Percentiles rank a stretch among this genome's conserved stretches.
These are phyloP conservation scores for Trypanosoma vivax DNA, from an alignment of 208 protist genomes.

Conservation along the genomic window DNA sequence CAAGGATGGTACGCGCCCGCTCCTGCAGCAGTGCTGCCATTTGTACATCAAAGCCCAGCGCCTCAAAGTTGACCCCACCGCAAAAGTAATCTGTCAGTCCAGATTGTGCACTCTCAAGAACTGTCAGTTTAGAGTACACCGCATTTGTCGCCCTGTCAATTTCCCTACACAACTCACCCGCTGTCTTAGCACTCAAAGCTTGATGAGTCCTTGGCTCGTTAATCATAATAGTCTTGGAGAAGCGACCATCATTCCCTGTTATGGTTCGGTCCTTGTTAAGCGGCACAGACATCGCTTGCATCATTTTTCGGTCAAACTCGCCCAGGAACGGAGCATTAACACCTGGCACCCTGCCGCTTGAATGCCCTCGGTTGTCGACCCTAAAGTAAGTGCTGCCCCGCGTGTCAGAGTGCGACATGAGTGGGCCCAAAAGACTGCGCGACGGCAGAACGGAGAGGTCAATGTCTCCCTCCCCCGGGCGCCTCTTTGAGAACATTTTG, in stretches of 20 bases:
- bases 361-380: slow-evolving; percentile 57
- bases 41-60: slow-evolving; percentile 55
- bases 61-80: slow-evolving; percentile 63
- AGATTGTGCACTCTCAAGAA: slow-evolving; percentile 85
- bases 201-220: slow-evolving; percentile 80
- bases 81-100: slow-evolving; percentile 85
- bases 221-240: slow-evolving; percentile 84
- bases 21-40: slow-evolving; percentile 51
- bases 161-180: slow-evolving; percentile 50
- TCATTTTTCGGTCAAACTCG: slow-evolving; percentile 85
- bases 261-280: slow-evolving; percentile 71
- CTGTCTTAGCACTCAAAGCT: slow-evolving; percentile 54
- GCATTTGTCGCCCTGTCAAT: slow-evolving; percentile 82
- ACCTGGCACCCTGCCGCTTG: slow-evolving; percentile 66
- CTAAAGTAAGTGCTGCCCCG: slow-evolving; percentile 54
- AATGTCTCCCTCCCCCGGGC: slow-evolving; percentile 81
- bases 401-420: slow-evolving; percentile 77
- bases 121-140: slow-evolving; percentile 79
- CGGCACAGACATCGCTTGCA: slow-evolving; percentile 83
- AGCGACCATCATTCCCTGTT: slow-evolving; percentile 78
- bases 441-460: slow-evolving; percentile 51
- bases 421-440: slow-evolving; percentile 58
- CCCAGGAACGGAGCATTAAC: slow-evolving; percentile 81
- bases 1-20: slow-evolving; percentile 21
- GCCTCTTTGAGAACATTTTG: slow-evolving; percentile 83